phyloP scores from a whole-genome alignment of 2,329 filamentous ascomycete species.

The Neurospora sp. region DNA sequence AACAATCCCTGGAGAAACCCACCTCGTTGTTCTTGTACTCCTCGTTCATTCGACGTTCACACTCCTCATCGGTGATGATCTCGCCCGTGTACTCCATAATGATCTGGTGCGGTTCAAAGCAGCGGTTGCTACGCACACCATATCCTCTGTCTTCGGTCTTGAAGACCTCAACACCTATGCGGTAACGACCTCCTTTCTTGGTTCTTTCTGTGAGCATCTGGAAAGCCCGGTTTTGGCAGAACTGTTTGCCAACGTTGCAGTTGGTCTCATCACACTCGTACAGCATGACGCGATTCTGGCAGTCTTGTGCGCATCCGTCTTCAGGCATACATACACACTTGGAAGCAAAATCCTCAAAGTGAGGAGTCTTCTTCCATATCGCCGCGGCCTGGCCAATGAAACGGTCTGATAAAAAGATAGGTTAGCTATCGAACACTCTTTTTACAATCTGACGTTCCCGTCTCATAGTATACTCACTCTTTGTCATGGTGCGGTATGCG shows the following conservation, averaged over 20 bases:
- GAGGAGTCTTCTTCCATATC: conserved; percentile 70
- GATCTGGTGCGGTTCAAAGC: conserved; percentile 81
- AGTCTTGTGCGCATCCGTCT: conserved; percentile 77
- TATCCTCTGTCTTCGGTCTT: conserved; percentile 83
- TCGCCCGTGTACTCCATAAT: conserved; percentile 98
- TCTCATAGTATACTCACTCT: conserved; percentile 50
- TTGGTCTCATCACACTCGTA: conserved; percentile 92
- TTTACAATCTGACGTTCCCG: not conserved
- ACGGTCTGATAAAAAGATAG: conserved; percentile 50
- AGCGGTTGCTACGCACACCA: conserved; percentile 82
- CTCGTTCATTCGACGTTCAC: conserved; percentile 85
- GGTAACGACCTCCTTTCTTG: conserved; percentile 72
- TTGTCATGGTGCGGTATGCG: conserved; percentile 85
- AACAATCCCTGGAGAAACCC: conserved; percentile 22
- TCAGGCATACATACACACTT: conserved; percentile 70
- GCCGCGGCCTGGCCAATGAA: conserved; percentile 77
- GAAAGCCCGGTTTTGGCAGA: conserved; percentile 83
- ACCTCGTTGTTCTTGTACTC: conserved; percentile 91
- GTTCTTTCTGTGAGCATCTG: conserved; percentile 65
- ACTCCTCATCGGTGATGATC: conserved; percentile 91
- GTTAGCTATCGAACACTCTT: conserved; percentile 4
- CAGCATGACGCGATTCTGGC: conserved; percentile 92
- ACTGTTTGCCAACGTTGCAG: conserved; percentile 64
- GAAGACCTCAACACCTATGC: conserved; percentile 89
- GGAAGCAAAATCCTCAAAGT: conserved; percentile 63